Conservation (phyloP, 2,329 filamentous ascomycete genomes). For the Penicillium sp. region DNA sequence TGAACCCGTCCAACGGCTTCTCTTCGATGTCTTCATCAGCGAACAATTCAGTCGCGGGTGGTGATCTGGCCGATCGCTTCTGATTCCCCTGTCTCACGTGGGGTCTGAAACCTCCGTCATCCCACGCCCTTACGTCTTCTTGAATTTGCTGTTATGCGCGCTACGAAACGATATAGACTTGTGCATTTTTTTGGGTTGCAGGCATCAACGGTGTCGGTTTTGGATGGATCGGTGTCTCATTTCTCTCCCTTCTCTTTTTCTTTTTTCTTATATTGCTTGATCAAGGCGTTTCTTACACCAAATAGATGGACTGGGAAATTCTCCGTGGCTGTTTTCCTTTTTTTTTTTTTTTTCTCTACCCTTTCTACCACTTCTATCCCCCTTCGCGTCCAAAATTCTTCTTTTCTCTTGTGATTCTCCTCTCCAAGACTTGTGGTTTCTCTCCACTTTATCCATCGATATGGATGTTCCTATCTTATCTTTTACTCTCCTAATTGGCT, state of each 20-base stretch:
- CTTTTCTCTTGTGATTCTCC: conserved; percentile 20
- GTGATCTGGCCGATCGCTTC: conserved; percentile 65
- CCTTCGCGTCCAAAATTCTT: conserved; percentile 25
- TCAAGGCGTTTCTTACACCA: conserved; percentile 27
- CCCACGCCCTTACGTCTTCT: conserved; percentile 14
- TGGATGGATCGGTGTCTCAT: conserved; percentile 30
- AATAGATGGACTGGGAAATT: conserved; percentile 29
- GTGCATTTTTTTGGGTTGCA: conserved; percentile 45
- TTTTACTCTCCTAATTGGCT: conserved; percentile 26
- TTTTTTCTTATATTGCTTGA: conserved; percentile 14
- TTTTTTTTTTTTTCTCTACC: conserved; percentile 7
- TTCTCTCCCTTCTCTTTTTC: conserved; percentile 23
- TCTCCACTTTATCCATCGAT: conserved; percentile 22
- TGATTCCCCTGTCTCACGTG: conserved; percentile 26
- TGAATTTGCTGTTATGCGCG: conserved; percentile 35
- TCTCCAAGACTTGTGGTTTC: conserved; percentile 28
- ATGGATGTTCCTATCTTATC: conserved; percentile 15
- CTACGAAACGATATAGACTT: conserved; percentile 47
- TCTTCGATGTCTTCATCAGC: conserved; percentile 77
- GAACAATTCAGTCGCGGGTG: conserved; percentile 75
- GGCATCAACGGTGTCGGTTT: conserved; percentile 44
- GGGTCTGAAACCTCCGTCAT: background rate
- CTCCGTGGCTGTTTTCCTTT: conserved; percentile 19
- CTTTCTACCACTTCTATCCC: background rate
- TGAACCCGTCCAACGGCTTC: conserved; percentile 69